Evolutionary conservation across 768 basidiomycete genomes (phyloP).

Genomic region (Naganishia vishniacii): DNA sequence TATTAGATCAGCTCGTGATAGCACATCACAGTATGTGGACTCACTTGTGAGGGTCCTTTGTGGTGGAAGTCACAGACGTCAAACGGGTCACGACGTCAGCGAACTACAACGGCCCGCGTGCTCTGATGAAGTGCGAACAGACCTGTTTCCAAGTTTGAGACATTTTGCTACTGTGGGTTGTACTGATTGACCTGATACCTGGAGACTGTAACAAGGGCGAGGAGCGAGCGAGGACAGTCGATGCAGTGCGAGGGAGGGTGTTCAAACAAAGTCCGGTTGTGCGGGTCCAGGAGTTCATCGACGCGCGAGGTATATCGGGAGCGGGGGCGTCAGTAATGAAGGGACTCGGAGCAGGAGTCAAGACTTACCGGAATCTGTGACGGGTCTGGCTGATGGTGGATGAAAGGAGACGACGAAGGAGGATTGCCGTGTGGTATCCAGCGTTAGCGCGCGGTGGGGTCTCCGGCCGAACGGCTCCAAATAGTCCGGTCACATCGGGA

Average conservation of each 20-base stretch:
- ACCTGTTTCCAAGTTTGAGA: conserved; percentile 20
- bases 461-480: too few species aligned
- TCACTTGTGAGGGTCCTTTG: conserved; percentile 24
- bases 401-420: not conserved
- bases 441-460: too few species aligned
- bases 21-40: not conserved
- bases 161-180: not conserved
- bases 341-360: not conserved
- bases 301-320: not conserved
- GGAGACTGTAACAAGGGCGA: not conserved
- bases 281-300: not conserved
- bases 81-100: not conserved
- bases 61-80: not conserved
- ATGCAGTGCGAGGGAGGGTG: not conserved
- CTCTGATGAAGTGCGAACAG: not conserved
- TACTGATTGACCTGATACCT: not conserved
- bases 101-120: not conserved
- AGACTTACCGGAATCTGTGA: not conserved
- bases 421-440: too few species aligned
- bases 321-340: not conserved
- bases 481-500: too few species aligned
- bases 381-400: not conserved
- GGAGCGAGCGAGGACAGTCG: not conserved
- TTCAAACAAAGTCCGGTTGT: not conserved
- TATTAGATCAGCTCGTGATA: not conserved